phyloP scores from a whole-genome alignment of 805 yeast species.

The Clavispora fructus region DNA sequence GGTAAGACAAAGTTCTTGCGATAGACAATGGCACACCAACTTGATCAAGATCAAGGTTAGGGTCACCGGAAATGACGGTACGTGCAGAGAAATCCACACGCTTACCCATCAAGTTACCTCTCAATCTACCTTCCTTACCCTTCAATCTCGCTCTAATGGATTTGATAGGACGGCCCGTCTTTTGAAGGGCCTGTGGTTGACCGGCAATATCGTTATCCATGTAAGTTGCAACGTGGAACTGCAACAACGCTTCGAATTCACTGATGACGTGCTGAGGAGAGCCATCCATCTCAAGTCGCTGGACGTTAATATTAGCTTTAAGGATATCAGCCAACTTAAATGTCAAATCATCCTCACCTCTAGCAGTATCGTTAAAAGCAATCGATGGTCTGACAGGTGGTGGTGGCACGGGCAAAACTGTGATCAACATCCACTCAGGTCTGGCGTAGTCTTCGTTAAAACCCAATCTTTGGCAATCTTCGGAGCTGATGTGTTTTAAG shows the following conservation, averaged over 20 bases:
- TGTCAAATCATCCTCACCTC: conserved; percentile 99
- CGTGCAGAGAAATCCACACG: conserved; percentile 99
- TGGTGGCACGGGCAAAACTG: conserved; percentile 99
- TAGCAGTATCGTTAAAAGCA: conserved; percentile 95
- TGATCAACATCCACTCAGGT: conserved; percentile 97
- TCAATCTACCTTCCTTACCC: conserved; percentile 98
- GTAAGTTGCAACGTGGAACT: conserved; percentile 97
- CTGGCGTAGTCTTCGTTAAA: conserved; percentile 94
- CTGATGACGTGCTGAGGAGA: conserved; percentile 97
- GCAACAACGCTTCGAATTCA: conserved; percentile 92
- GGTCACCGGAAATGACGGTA: conserved; percentile 99
- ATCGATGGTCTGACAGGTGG: conserved; percentile 99
- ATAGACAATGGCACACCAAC: conserved; percentile 98
- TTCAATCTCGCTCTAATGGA: conserved; percentile 98
- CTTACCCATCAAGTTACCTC: conserved; percentile 99
- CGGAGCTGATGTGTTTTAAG: conserved; percentile 81
- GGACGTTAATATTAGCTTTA: conserved; percentile 96
- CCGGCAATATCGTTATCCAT: conserved; percentile 99
- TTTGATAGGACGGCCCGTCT: conserved; percentile 97
- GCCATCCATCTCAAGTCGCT: conserved; percentile 95
- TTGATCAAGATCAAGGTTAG: conserved; percentile 93
- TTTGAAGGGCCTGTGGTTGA: conserved; percentile 97
- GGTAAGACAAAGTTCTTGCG: conserved; percentile 92
- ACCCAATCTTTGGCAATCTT: conserved; percentile 79
- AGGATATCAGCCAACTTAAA: conserved; percentile 94